A percentile compares a stretch with the other conserved stretches of the same genome.
phyloP scores from a whole-genome alignment of 2,329 filamentous ascomycete genomes.

The Lachnellula arida region DNA sequence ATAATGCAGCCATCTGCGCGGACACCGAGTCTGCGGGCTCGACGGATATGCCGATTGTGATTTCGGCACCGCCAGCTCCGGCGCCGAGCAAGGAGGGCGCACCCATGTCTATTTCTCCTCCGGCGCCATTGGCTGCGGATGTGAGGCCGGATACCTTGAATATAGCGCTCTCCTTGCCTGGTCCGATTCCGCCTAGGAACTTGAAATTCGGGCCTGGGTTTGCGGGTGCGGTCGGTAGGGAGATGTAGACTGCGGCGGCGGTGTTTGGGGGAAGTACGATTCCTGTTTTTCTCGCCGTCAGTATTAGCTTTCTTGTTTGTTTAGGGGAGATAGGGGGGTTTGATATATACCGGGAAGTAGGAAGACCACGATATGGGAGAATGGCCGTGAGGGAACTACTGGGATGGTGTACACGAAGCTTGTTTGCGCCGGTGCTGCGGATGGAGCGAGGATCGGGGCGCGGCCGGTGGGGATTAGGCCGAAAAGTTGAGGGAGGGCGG shows the following conservation, averaged over 20 bases:
- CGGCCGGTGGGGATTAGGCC: slow-evolving; percentile 51
- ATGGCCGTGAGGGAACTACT: slow-evolving; percentile 42
- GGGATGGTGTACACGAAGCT: slow-evolving; percentile 53
- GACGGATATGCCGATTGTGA: slow-evolving; percentile 77
- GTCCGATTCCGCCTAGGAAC: slow-evolving; percentile 83
- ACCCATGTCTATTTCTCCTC: slow-evolving; percentile 35
- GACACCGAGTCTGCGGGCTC: slow-evolving; percentile 72
- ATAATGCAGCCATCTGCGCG: slow-evolving; percentile 59
- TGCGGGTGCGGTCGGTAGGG: slow-evolving; percentile 46
- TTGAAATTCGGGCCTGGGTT: slow-evolving; percentile 51
- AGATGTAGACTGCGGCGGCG: slow-evolving; percentile 86
- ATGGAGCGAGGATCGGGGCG: slow-evolving; percentile 50
- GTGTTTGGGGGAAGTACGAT: slow-evolving; percentile 66
- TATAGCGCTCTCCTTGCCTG: slow-evolving; percentile 86
- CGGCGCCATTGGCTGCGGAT: slow-evolving; percentile 36
- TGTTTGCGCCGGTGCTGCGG: slow-evolving; percentile 47
- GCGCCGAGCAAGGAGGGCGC: slow-evolving; percentile 21
- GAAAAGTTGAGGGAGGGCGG: slow-evolving; percentile 26
- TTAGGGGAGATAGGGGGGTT: neutral
- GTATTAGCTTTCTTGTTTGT: neutral
- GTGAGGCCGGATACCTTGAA: slow-evolving; percentile 62
- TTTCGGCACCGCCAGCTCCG: slow-evolving; percentile 33
- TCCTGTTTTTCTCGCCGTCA: slow-evolving; percentile 5
- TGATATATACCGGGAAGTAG: slow-evolving; percentile 61
- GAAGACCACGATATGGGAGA: slow-evolving; percentile 85